Percentiles rank a stretch among this genome's conserved stretches.
These are phyloP conservation scores for Microdochium trichocladiopsis DNA, from an alignment of 2,329 filamentous ascomycete genomes.

Conservation along the genomic window DNA sequence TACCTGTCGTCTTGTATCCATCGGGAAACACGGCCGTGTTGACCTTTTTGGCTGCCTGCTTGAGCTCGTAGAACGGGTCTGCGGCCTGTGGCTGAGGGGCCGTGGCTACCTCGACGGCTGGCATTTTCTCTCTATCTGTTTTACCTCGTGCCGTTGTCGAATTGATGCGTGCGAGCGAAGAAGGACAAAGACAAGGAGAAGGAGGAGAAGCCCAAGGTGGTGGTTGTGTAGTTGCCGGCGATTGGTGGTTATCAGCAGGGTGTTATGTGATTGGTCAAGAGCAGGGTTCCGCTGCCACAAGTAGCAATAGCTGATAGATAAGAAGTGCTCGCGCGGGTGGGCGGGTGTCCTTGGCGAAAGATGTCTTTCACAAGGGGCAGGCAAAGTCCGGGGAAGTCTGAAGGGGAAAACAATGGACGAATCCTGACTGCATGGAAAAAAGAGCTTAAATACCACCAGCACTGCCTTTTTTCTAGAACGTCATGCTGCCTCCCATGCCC, in stretches of 20 bases:
- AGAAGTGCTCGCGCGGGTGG: no score
- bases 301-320: no score
- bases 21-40: conserved; percentile 50
- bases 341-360: no score
- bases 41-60: conserved; percentile 12
- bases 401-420: no score
- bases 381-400: no score
- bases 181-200: no score
- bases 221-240: not conserved
- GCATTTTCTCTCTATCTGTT: not conserved
- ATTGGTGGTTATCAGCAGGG: not conserved
- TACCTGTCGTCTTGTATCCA: conserved; percentile 49
- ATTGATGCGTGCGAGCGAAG: no score
- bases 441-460: not conserved
- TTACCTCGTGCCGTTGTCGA: not conserved
- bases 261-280: not conserved
- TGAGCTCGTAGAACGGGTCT: conserved; percentile 6
- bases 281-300: not conserved
- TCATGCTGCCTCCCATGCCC: no score
- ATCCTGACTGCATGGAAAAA: no score
- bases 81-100: not conserved
- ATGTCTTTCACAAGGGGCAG: no score
- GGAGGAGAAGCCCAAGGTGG: not conserved
- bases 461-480: not conserved
- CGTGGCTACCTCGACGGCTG: not conserved